Percentiles rank a stretch among this genome's conserved stretches.
Conservation (phyloP, 73 alveolate genomes). For the Paramecium octaurelia region DNA sequence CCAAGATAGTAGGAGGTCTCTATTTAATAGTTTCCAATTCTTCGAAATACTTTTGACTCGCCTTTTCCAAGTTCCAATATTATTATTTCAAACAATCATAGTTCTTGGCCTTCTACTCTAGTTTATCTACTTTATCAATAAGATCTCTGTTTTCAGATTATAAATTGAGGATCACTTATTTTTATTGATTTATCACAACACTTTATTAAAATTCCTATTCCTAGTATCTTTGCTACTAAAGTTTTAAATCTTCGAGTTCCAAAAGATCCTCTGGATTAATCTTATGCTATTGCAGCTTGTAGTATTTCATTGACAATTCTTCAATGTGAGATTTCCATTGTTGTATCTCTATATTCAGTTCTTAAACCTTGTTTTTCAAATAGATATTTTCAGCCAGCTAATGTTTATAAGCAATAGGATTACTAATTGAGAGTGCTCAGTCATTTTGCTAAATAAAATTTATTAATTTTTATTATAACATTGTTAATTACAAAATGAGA, state of each 20-base stretch:
- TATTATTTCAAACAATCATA: neutral
- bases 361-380: neutral
- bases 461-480: neutral
- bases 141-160: neutral
- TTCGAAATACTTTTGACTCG: neutral
- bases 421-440: neutral
- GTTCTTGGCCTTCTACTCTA: neutral
- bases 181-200: neutral
- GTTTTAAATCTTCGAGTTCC: neutral
- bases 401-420: neutral
- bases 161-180: neutral
- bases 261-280: neutral
- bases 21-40: neutral
- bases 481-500: neutral
- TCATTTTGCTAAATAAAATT: neutral
- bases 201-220: neutral
- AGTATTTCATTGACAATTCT: neutral
- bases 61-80: neutral
- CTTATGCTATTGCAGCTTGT: neutral
- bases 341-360: neutral
- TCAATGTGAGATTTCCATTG: neutral
- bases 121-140: neutral
- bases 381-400: neutral
- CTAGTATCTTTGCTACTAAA: neutral
- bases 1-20: neutral